phyloP scores from a whole-genome alignment of 164 flowering plant species.

The Buxus sempervirens region DNA sequence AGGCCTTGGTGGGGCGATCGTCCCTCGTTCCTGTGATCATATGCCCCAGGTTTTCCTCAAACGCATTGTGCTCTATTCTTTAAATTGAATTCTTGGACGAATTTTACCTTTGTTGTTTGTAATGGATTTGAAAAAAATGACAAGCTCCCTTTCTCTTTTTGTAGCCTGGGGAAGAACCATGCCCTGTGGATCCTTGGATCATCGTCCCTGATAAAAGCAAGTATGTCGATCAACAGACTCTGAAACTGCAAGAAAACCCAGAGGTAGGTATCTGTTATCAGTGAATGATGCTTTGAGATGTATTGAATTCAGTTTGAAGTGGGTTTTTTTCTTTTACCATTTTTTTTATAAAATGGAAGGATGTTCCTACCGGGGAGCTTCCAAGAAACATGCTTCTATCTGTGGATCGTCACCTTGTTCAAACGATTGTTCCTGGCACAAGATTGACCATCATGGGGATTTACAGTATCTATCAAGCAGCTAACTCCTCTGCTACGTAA shows the following conservation, averaged over 20 bases:
- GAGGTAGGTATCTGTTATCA: constrained; percentile 49
- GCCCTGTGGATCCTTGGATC: constrained; percentile 96
- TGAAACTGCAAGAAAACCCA: constrained; percentile 96
- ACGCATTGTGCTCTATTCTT: neutral
- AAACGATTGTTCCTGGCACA: constrained; percentile 93
- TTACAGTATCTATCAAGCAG: constrained; percentile 87
- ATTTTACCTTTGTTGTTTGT: neutral
- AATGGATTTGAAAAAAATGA: neutral
- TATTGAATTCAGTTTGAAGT: neutral
- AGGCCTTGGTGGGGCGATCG: constrained; percentile 96
- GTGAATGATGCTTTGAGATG: neutral
- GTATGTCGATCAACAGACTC: constrained; percentile 97
- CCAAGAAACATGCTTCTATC: constrained; percentile 95
- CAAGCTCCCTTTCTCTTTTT: neutral
- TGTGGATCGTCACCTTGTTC: constrained; percentile 93
- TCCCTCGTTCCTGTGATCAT: constrained; percentile 95
- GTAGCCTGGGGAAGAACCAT: constrained; percentile 84
- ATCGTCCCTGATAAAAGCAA: constrained; percentile 94
- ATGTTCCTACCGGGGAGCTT: constrained; percentile 99
- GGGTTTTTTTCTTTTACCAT: constrained; percentile 8
- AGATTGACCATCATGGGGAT: constrained; percentile 94
- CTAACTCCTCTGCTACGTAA: constrained; percentile 74
- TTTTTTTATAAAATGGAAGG: constrained; percentile 60
- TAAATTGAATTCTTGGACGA: neutral
- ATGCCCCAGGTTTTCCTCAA: constrained; percentile 60